Conservation (phyloP, 2,329 filamentous ascomycete genomes). For the Aphanoascus verrucosus region DNA sequence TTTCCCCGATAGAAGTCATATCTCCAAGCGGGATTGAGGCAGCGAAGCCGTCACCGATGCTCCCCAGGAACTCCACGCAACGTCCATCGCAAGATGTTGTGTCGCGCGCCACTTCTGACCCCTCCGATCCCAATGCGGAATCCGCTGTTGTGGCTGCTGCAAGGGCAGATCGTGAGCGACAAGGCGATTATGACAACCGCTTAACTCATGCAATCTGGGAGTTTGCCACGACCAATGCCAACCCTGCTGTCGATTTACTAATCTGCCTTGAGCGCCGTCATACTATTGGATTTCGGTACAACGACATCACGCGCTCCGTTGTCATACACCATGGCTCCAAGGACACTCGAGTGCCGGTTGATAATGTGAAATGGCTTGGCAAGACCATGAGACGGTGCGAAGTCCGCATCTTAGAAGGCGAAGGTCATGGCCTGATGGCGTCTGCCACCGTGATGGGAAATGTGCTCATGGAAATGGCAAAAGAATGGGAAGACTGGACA, state of each 20-base stretch:
- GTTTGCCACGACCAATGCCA: slow-evolving; percentile 77
- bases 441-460: slow-evolving; percentile 85
- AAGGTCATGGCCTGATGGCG: slow-evolving; percentile 94
- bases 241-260: slow-evolving; percentile 84
- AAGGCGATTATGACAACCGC: slow-evolving; percentile 59
- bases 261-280: slow-evolving; percentile 86
- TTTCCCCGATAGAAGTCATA: slow-evolving; percentile 14
- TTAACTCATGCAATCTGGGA: slow-evolving; percentile 93
- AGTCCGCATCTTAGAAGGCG: slow-evolving; percentile 76
- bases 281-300: slow-evolving; percentile 90
- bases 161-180: slow-evolving; percentile 34
- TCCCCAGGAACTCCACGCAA: slow-evolving; percentile 18
- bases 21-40: slow-evolving; percentile 19
- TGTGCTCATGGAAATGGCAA: slow-evolving; percentile 86
- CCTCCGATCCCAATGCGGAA: slow-evolving; percentile 14
- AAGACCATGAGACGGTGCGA: slow-evolving; percentile 90
- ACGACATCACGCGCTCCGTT: slow-evolving; percentile 82
- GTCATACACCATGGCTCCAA: slow-evolving; percentile 89
- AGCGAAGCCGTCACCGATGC: slow-evolving; percentile 16
- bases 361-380: slow-evolving; percentile 90
- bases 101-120: slow-evolving; percentile 12
- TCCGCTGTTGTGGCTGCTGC: slow-evolving; percentile 43
- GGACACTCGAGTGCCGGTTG: slow-evolving; percentile 83
- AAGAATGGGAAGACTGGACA: slow-evolving; percentile 86
- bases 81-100: slow-evolving; percentile 14